These are phyloP conservation scores for Actinomucor elegans DNA, from an alignment of 371 early-diverging fungal species.

Conservation along the genomic window DNA sequence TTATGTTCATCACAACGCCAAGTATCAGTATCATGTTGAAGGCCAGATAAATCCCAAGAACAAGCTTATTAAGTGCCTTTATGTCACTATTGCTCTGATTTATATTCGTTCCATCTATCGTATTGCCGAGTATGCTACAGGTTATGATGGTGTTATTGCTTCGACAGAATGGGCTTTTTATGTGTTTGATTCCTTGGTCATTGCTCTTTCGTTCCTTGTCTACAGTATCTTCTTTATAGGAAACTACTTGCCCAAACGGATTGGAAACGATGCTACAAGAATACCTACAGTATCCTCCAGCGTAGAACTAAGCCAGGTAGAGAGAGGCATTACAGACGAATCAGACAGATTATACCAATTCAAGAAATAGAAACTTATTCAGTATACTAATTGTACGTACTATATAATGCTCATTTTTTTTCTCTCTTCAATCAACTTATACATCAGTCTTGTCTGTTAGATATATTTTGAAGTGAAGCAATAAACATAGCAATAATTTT, in stretches of 20 bases:
- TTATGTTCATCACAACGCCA: constrained; percentile 10
- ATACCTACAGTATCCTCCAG: neutral
- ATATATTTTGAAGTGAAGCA: too few relatives aligned
- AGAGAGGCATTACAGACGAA: neutral
- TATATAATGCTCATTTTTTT: too few relatives aligned
- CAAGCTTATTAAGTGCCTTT: constrained; percentile 6
- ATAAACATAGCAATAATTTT: too few relatives aligned
- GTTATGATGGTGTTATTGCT: constrained; percentile 7
- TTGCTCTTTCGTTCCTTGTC: constrained; percentile 1
- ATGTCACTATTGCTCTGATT: constrained; percentile 10
- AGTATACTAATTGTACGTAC: too few relatives aligned
- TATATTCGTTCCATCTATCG: constrained; percentile 23
- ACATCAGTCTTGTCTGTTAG: too few relatives aligned
- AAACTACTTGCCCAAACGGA: constrained; percentile 12
- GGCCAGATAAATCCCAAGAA: constrained; percentile 10
- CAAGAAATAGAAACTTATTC: too few relatives aligned
- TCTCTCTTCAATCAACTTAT: too few relatives aligned
- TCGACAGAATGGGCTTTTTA: constrained; percentile 19
- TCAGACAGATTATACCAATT: neutral
- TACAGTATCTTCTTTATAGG: constrained; percentile 17
- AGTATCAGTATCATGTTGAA: constrained; percentile 6
- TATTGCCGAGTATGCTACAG: constrained; percentile 18
- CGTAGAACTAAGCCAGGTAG: neutral
- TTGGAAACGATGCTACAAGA: neutral
- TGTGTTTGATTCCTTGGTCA: constrained; percentile 16